These are phyloP conservation scores for Aspergillus oerlinghausenensis DNA, from an alignment of 2,329 filamentous ascomycete species.

Conservation along the genomic window DNA sequence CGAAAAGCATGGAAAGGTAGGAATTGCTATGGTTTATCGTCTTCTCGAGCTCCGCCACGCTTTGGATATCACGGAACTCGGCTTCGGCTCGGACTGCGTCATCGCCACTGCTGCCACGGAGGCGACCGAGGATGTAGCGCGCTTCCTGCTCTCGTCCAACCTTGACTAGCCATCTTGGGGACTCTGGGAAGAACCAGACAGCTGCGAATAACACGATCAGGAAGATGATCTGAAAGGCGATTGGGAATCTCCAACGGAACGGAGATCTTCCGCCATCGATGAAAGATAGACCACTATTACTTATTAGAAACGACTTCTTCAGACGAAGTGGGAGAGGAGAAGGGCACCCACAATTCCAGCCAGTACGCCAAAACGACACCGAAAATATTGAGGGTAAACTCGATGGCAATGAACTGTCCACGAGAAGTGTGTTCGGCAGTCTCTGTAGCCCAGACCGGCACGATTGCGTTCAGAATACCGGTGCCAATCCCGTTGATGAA, in stretches of 20 bases:
- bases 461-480: constrained; percentile 65
- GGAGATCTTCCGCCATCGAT: constrained; percentile 54
- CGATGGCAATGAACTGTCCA: constrained; percentile 65
- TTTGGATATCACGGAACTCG: constrained; percentile 65
- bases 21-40: constrained; percentile 49
- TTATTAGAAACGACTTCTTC: neutral
- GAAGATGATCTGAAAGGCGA: constrained; percentile 66
- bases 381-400: constrained; percentile 70
- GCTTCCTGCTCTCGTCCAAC: constrained; percentile 64
- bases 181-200: constrained; percentile 67
- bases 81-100: constrained; percentile 53
- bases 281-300: constrained; percentile 52
- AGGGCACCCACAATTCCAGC: constrained; percentile 46
- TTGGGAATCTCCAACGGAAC: constrained; percentile 64
- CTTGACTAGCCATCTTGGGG: constrained; percentile 56
- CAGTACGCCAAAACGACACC: constrained; percentile 63
- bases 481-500: constrained; percentile 63
- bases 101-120: constrained; percentile 56
- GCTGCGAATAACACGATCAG: constrained; percentile 52
- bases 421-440: constrained; percentile 63
- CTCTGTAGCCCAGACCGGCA: constrained; percentile 68
- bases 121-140: constrained; percentile 58
- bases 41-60: constrained; percentile 59
- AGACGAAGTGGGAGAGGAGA: too few relatives aligned
- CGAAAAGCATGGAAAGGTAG: constrained; percentile 64